phyloP scores from a whole-genome alignment of 1,284 basidiomycete genomes.

The Heliocybe sulcata region DNA sequence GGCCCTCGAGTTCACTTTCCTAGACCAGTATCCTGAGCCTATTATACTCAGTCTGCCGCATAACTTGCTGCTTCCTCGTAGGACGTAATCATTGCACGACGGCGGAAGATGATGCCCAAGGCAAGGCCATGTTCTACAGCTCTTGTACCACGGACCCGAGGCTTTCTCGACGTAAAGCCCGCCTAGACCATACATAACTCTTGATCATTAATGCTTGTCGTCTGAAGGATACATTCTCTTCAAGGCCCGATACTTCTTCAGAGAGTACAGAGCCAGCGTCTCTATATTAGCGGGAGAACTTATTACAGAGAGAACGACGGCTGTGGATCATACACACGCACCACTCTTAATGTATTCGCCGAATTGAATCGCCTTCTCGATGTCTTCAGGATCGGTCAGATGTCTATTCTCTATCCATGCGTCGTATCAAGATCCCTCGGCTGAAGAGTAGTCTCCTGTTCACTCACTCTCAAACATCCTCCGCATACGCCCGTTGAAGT shows the following conservation, averaged over 20 bases:
- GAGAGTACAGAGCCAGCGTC: conserved; percentile 78
- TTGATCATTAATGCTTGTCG: too few species aligned
- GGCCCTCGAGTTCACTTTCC: too few species aligned
- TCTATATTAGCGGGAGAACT: conserved; percentile 36
- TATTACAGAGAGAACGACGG: not conserved
- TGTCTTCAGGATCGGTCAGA: conserved; percentile 62
- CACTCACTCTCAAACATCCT: conserved; percentile 60
- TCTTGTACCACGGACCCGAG: too few species aligned
- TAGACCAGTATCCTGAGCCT: too few species aligned
- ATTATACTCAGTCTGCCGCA: too few species aligned
- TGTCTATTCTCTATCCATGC: conserved; percentile 56
- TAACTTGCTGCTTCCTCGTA: too few species aligned
- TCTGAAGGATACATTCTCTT: conserved; percentile 64
- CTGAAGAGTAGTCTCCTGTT: not conserved
- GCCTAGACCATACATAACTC: too few species aligned
- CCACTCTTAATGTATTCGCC: conserved; percentile 89
- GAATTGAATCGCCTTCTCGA: conserved; percentile 72
- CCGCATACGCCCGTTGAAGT: conserved; percentile 67
- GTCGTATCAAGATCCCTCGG: not conserved
- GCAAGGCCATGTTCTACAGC: too few species aligned
- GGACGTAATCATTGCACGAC: too few species aligned
- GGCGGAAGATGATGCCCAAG: too few species aligned
- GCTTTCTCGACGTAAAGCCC: too few species aligned
- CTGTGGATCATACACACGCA: conserved; percentile 26
- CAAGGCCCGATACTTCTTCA: conserved; percentile 83